Conservation (phyloP, 1,284 basidiomycete species). For the Neotropicomus parvogracilis region DNA sequence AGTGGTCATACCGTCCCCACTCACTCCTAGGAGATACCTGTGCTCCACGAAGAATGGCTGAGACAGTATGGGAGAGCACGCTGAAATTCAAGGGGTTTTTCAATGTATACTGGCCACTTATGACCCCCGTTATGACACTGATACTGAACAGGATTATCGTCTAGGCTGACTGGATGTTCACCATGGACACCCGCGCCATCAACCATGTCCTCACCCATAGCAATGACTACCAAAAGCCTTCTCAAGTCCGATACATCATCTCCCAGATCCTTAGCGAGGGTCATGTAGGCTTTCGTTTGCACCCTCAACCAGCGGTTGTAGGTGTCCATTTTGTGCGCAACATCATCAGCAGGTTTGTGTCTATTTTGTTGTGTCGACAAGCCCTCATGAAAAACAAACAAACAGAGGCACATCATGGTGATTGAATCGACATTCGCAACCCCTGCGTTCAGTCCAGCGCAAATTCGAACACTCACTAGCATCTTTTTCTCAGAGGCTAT, state of each 20-base stretch:
- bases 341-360: conserved; percentile 27
- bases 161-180: conserved; percentile 24
- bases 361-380: neutral
- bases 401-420: conserved; percentile 30
- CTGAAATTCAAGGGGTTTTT: conserved; percentile 47
- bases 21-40: conserved; percentile 32
- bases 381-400: no score
- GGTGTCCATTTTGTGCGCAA: conserved; percentile 22
- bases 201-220: conserved; percentile 40
- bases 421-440: conserved; percentile 29
- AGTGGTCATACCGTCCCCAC: neutral
- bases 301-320: neutral
- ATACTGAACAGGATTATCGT: neutral
- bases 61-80: conserved; percentile 50
- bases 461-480: conserved; percentile 52
- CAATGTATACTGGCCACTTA: conserved; percentile 35
- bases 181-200: conserved; percentile 36
- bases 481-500: conserved; percentile 54
- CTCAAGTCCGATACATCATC: conserved; percentile 21
- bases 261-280: conserved; percentile 31
- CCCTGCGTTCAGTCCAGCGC: conserved; percentile 54
- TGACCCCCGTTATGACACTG: no score
- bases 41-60: conserved; percentile 49
- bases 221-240: conserved; percentile 36
- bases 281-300: neutral